phyloP scores from a whole-genome alignment of 352 stramenopile species.

The Pythium folliculosum region DNA sequence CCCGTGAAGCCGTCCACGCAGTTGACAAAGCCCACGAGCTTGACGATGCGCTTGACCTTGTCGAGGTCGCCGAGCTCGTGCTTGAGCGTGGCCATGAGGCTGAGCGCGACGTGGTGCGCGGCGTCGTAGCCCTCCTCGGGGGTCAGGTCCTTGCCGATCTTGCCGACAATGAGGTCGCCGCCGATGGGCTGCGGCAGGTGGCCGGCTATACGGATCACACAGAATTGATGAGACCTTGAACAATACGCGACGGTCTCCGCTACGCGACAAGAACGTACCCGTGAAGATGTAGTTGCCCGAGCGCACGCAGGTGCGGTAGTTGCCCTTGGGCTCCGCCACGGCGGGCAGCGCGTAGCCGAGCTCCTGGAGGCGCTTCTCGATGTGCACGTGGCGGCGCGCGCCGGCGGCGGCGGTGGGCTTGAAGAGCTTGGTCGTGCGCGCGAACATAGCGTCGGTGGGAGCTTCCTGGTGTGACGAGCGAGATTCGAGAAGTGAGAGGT shows the following conservation, averaged over 20 bases:
- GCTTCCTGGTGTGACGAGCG: background rate
- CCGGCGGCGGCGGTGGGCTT: conserved; percentile 33
- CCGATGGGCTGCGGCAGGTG: conserved; percentile 74
- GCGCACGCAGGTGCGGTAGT: conserved; percentile 86
- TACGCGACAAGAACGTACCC: conserved; percentile 18
- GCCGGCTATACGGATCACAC: conserved; percentile 45
- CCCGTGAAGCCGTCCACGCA: conserved; percentile 91
- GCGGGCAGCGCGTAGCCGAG: conserved; percentile 84
- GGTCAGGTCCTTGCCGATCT: conserved; percentile 88
- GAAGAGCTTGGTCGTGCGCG: conserved; percentile 34
- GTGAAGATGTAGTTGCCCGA: conserved; percentile 86
- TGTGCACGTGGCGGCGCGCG: conserved; percentile 62
- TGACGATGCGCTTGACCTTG: conserved; percentile 93
- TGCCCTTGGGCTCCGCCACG: conserved; percentile 87
- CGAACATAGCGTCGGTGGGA: background rate
- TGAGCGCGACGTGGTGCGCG: conserved; percentile 88
- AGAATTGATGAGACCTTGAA: background rate
- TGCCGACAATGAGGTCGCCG: conserved; percentile 85
- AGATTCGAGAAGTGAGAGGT: conserved; percentile 1
- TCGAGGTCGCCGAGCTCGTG: conserved; percentile 91
- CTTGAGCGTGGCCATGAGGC: conserved; percentile 91
- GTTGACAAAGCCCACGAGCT: conserved; percentile 97
- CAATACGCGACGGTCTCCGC: background rate
- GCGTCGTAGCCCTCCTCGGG: conserved; percentile 91
- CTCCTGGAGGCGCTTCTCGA: conserved; percentile 81